Conservation (phyloP, 371 early-diverging fungal genomes). For the Rhizopus arrhizus region DNA sequence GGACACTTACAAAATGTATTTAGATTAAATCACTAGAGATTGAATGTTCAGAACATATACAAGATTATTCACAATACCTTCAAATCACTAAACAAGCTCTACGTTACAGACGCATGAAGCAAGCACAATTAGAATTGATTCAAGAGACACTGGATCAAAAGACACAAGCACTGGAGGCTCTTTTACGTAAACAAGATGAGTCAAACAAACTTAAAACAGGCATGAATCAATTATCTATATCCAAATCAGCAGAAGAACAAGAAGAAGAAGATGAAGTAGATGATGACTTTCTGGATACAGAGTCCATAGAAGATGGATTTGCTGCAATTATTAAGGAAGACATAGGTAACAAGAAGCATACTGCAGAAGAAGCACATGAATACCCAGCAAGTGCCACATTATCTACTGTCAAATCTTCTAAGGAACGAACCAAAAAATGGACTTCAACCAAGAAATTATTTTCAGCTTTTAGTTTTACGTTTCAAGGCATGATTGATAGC, state of each 20-base stretch:
- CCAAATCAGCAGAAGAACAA: not conserved
- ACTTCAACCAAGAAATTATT: slow-evolving; percentile 55
- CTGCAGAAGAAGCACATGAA: slow-evolving; percentile 2
- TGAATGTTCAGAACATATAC: slow-evolving; percentile 76
- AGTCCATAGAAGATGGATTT: slow-evolving; percentile 48
- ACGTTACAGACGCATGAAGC: slow-evolving; percentile 76
- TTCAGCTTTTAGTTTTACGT: slow-evolving; percentile 64
- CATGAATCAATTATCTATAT: slow-evolving; percentile 33
- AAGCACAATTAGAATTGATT: slow-evolving; percentile 79
- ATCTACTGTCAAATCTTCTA: slow-evolving; percentile 38
- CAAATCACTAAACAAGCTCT: slow-evolving; percentile 76
- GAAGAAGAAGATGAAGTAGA: slow-evolving; percentile 8
- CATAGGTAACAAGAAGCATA: not conserved
- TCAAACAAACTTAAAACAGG: slow-evolving; percentile 74
- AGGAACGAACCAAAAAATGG: slow-evolving; percentile 50
- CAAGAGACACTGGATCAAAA: slow-evolving; percentile 72
- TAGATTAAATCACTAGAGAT: slow-evolving; percentile 66
- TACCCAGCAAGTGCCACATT: slow-evolving; percentile 43
- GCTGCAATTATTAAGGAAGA: slow-evolving; percentile 28
- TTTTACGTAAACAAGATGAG: slow-evolving; percentile 80
- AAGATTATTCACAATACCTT: slow-evolving; percentile 85
- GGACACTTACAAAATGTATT: not conserved
- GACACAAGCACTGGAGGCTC: slow-evolving; percentile 56
- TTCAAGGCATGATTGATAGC: slow-evolving; percentile 89
- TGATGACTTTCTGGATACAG: slow-evolving; percentile 33